Evolutionary conservation across 2,329 filamentous ascomycete genomes (phyloP), one percentile per base, ranked within the genome.

Genomic region (Monosporascus sp.): DNA sequence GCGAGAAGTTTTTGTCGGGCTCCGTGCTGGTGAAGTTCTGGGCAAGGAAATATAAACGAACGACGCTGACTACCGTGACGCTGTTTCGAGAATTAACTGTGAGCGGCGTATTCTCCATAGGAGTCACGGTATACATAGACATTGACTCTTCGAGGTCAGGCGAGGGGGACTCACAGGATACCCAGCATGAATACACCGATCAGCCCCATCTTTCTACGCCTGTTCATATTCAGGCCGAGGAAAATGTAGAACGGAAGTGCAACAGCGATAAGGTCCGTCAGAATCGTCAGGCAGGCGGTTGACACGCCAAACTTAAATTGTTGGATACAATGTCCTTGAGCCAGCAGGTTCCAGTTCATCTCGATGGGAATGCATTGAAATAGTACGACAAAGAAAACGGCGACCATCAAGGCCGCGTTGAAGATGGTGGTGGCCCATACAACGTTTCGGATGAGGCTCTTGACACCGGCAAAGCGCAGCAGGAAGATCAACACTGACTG

Each of bases 401-500:
- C 65, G 1, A 74, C 57, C 44, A 68, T 67, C 15, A 71, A 62
- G 0, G 58, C 47, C 2, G 66, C 45, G 47, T 73, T 75, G 54
- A 74, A 55, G 20, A 58, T 51, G 56, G 70, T 61, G 40, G 71
- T 60, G 7, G 38, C 58, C 53, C 63, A 62, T 15, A 70, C 68
- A 7, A 65, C 52, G 4, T 64, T 55, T 44, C 65, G 59, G 2
- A 74, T 59, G 15, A 53, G 64, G 41, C 47, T 54, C 51, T 72
- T 73, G 49, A 70, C 58, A 48, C 69, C 60, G 41, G 68, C 65
- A 2, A 76, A 68, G 3, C 72, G 72, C 9, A 74, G 65, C 15
- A 76, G 65, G 55, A 76, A 75, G 22, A 76, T 57, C 7, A 77
- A 67, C 5, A 76, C 66, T 0, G 74, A 76, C 5, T 70, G 68